Conservation (phyloP, 768 basidiomycete genomes). For the Crepidotus variabilis region DNA sequence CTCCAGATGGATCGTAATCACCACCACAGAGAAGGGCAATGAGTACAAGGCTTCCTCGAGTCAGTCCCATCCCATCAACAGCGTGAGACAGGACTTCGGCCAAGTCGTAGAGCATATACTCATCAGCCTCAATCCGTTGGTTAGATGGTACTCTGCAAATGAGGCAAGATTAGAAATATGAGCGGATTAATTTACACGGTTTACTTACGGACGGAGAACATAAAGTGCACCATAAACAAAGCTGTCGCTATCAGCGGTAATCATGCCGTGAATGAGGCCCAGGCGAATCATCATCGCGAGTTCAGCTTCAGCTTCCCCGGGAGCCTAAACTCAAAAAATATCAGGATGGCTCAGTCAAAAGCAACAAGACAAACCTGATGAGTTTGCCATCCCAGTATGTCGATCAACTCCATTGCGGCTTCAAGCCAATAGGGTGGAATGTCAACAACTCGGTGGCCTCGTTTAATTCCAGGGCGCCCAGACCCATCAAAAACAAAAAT, state of each 20-base stretch:
- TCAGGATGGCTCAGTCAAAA: not conserved
- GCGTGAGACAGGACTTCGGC: not conserved
- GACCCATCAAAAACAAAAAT: constrained; percentile 13
- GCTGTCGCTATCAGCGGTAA: constrained; percentile 16
- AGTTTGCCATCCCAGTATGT: constrained; percentile 4
- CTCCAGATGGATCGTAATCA: constrained; percentile 51
- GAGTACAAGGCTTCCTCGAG: constrained; percentile 47
- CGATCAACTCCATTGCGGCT: constrained; percentile 2
- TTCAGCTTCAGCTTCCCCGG: constrained; percentile 17
- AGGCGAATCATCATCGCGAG: constrained; percentile 4
- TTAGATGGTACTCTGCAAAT: not conserved
- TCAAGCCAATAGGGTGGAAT: not conserved
- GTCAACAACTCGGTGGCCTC: constrained; percentile 1
- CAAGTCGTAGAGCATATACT: not conserved
- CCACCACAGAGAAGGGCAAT: constrained; percentile 65
- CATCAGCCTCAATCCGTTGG: not conserved
- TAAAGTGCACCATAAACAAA: constrained; percentile 14
- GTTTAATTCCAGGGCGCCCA: constrained; percentile 4
- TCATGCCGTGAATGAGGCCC: constrained; percentile 8
- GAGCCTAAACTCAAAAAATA: constrained; percentile 8
- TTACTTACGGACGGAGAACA: constrained; percentile 6
- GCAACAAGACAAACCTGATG: constrained; percentile 5
- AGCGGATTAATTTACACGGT: no score
- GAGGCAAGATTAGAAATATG: not conserved
- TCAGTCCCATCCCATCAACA: constrained; percentile 1